A percentile compares a stretch with the other conserved stretches of the same genome.
phyloP scores from a whole-genome alignment of 768 basidiomycete genomes.

The Mycena vitilis region DNA sequence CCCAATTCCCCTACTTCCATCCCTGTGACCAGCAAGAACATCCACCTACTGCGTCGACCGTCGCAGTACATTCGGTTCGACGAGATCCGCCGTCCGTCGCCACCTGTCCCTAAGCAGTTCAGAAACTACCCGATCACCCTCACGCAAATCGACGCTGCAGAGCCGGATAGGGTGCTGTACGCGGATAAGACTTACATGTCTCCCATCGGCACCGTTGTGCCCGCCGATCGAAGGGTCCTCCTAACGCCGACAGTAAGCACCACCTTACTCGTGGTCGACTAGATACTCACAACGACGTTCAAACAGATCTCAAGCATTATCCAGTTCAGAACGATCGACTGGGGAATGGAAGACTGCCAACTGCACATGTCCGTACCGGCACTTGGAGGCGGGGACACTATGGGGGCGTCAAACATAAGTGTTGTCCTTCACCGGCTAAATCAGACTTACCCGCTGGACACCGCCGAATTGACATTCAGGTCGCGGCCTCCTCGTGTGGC shows the following conservation, averaged over 20 bases:
- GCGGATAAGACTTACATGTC: constrained; percentile 29
- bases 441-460: too few relatives aligned
- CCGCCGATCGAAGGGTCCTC: constrained; percentile 35
- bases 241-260: constrained; percentile 25
- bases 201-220: constrained; percentile 35
- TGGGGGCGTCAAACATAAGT: too few relatives aligned
- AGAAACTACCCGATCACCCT: constrained; percentile 31
- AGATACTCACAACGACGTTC: neutral
- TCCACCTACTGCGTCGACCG: constrained; percentile 39
- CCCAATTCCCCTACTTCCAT: too few relatives aligned
- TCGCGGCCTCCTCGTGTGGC: too few relatives aligned
- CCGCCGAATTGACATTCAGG: too few relatives aligned
- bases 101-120: constrained; percentile 29
- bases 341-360: constrained; percentile 38
- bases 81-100: constrained; percentile 36
- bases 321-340: constrained; percentile 41
- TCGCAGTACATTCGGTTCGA: constrained; percentile 45
- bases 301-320: constrained; percentile 40
- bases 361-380: constrained; percentile 25
- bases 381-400: too few relatives aligned
- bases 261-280: too few relatives aligned
- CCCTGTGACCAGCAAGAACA: too few relatives aligned
- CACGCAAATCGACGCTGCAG: constrained; percentile 26
- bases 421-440: too few relatives aligned
- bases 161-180: constrained; percentile 18